These are phyloP conservation scores for Perilla frutescens DNA, from an alignment of 257 asterid genomes.

Conservation along the genomic window DNA sequence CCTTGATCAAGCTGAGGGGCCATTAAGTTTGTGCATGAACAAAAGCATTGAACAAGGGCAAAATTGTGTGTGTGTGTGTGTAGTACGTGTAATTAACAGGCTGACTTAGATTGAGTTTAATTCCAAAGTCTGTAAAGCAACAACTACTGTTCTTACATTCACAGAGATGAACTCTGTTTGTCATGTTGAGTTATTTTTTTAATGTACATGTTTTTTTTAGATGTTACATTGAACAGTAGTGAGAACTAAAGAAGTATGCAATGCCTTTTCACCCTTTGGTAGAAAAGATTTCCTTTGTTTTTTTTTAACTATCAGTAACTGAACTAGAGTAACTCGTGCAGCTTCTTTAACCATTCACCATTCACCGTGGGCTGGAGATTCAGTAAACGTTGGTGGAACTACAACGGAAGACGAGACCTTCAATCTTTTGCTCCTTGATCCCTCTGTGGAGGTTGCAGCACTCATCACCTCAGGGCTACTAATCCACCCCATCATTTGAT, in stretches of 20 bases:
- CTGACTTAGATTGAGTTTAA: background rate
- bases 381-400: conserved; percentile 75
- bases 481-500: conserved; percentile 60
- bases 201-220: conserved; percentile 37
- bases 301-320: background rate
- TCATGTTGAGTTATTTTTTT: conserved; percentile 18
- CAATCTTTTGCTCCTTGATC: conserved; percentile 74
- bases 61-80: background rate
- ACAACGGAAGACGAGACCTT: conserved; percentile 81
- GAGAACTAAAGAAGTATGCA: conserved; percentile 19
- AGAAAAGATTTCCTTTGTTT: conserved; percentile 1
- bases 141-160: conserved; percentile 22
- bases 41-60: background rate
- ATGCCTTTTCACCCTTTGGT: conserved; percentile 42
- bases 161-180: conserved; percentile 25
- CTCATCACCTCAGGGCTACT: conserved; percentile 72
- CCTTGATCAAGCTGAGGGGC: conserved; percentile 18
- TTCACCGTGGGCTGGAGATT: conserved; percentile 46
- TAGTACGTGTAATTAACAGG: background rate
- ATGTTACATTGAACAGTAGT: conserved; percentile 29
- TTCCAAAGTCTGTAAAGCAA: background rate
- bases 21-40: conserved; percentile 9
- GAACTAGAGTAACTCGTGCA: background rate
- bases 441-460: conserved; percentile 31
- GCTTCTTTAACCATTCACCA: conserved; percentile 35